These are phyloP conservation scores for Penicillium lagena DNA, from an alignment of 495 filamentous ascomycete species.

Conservation along the genomic window DNA sequence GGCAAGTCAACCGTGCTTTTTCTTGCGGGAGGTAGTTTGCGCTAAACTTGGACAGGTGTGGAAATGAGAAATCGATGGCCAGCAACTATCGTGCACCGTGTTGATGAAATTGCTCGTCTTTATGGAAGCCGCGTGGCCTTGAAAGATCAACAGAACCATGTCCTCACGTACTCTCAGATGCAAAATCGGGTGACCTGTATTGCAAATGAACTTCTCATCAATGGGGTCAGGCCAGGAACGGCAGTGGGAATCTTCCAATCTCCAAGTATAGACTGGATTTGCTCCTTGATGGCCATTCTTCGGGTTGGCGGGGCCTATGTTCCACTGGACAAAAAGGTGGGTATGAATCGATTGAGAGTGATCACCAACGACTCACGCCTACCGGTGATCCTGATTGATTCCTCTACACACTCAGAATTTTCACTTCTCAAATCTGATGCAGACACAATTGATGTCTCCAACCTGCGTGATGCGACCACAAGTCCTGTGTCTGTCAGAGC, in stretches of 20 bases:
- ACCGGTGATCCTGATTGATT: constrained; percentile 9
- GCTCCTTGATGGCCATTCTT: constrained; percentile 45
- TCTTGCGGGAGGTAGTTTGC: too few relatives aligned
- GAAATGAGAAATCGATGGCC: constrained; percentile 19
- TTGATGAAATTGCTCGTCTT: constrained; percentile 17
- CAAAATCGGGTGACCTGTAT: constrained; percentile 4
- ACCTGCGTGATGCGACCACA: background rate
- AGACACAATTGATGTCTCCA: constrained; percentile 18
- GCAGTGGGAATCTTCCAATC: constrained; percentile 12
- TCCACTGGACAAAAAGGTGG: constrained; percentile 39
- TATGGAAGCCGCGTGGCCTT: constrained; percentile 7
- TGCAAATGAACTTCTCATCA: constrained; percentile 6
- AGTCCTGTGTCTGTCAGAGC: background rate
- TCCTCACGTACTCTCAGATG: constrained; percentile 11
- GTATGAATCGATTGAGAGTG: constrained; percentile 20
- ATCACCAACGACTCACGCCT: constrained; percentile 17
- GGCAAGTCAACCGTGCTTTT: constrained; percentile 1
- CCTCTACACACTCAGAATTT: background rate
- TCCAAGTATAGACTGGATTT: constrained; percentile 37
- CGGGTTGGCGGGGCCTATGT: constrained; percentile 42
- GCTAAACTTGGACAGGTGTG: constrained; percentile 5
- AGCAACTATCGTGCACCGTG: constrained; percentile 24
- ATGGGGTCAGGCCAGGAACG: constrained; percentile 17
- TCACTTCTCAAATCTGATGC: constrained; percentile 3
- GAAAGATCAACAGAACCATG: constrained; percentile 1